phyloP scores from a whole-genome alignment of 1,139 yeast species.

The Kurtzmaniella natalensis region DNA sequence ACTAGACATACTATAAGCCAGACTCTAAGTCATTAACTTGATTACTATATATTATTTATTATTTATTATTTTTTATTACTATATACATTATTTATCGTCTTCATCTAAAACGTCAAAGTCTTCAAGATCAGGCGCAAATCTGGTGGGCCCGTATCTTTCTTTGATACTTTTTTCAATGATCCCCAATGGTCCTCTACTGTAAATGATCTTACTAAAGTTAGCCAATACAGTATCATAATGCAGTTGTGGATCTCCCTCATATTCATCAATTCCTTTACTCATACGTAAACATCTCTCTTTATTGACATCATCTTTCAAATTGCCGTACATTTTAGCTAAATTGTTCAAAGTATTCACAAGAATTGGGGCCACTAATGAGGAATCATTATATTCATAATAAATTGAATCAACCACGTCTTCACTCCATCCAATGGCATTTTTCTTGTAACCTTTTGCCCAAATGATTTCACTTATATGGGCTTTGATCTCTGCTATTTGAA shows the following conservation, averaged over 20 bases:
- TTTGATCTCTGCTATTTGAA: slow-evolving; percentile 37
- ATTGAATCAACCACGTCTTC: slow-evolving; percentile 47
- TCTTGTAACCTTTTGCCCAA: slow-evolving; percentile 53
- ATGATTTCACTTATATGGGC: slow-evolving; percentile 62
- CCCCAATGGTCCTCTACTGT: slow-evolving; percentile 41
- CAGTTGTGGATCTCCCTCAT: slow-evolving; percentile 4
- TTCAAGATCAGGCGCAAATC: slow-evolving; percentile 33
- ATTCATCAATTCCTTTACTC: slow-evolving; percentile 6
- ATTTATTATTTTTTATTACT: not conserved
- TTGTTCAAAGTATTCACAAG: slow-evolving; percentile 29
- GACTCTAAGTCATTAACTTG: not conserved
- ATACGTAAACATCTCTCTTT: slow-evolving; percentile 23
- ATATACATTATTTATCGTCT: slow-evolving; percentile 15
- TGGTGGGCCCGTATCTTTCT: slow-evolving; percentile 38
- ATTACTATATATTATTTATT: not conserved
- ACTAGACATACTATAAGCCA: too few species aligned
- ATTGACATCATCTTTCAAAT: slow-evolving; percentile 21
- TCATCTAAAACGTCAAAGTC: slow-evolving; percentile 42
- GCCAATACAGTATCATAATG: slow-evolving; percentile 36
- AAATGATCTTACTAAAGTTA: slow-evolving; percentile 37
- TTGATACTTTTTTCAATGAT: slow-evolving; percentile 36
- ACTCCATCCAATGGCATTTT: slow-evolving; percentile 60
- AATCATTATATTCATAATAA: slow-evolving; percentile 27
- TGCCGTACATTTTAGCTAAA: slow-evolving; percentile 29
- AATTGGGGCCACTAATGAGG: slow-evolving; percentile 27